A percentile compares a stretch with the other conserved stretches of the same genome.
These are phyloP conservation scores for Pseudopediastrum boryanum DNA, from an alignment of 139 green algal genomes.

Conservation along the genomic window DNA sequence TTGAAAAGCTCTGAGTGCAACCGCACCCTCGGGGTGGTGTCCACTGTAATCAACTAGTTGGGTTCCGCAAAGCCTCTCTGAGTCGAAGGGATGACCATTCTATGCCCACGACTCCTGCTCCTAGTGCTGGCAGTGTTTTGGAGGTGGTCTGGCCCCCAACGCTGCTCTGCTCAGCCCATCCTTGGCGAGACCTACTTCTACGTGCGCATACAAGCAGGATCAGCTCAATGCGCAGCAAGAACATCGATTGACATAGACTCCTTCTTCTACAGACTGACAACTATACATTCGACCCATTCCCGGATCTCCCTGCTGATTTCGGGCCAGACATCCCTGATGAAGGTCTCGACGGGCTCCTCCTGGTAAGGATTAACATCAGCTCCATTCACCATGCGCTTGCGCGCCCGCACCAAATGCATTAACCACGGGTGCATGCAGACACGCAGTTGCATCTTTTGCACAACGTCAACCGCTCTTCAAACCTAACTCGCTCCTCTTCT, in stretches of 20 bases:
- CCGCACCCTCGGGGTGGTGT: not conserved
- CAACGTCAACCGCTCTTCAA: no score
- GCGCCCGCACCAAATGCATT: no score
- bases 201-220: not conserved
- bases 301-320: conserved; percentile 73
- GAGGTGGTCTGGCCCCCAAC: not conserved
- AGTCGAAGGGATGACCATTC: not conserved
- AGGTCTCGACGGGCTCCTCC: conserved; percentile 62
- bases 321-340: conserved; percentile 59
- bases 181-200: not conserved
- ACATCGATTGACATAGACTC: not conserved
- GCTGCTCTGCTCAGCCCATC: not conserved
- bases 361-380: no score
- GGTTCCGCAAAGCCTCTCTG: no score
- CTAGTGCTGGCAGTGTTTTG: not conserved
- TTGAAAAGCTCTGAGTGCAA: no score
- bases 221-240: no score
- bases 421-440: no score
- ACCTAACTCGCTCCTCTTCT: no score
- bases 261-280: not conserved
- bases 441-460: no score
- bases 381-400: no score
- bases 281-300: conserved; percentile 30
- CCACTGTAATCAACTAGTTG: not conserved
- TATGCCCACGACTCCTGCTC: not conserved